These are phyloP conservation scores for Aureobasidium pullulans DNA, from an alignment of 2,329 filamentous ascomycete species.

Conservation along the genomic window DNA sequence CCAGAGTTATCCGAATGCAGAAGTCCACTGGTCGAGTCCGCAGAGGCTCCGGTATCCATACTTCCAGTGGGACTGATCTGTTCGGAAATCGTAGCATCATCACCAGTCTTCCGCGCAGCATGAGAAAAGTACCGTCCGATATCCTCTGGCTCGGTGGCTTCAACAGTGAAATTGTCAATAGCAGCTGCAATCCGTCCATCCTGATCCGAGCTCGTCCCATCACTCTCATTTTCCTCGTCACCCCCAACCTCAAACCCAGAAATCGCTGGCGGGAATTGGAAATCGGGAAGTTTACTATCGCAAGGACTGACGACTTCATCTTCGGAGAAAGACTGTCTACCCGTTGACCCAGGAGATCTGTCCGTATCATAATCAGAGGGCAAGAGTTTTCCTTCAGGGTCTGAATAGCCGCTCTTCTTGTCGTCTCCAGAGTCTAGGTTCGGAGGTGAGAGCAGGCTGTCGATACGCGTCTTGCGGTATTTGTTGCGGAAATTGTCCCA, in stretches of 20 bases:
- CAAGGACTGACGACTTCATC: background rate
- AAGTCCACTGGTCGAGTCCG: background rate
- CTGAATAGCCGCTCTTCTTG: background rate
- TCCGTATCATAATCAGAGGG: background rate
- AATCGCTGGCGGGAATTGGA: background rate
- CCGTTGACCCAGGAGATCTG: background rate
- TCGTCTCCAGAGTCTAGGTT: background rate
- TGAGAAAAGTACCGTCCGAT: background rate
- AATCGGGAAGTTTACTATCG: background rate
- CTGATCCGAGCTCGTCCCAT: background rate
- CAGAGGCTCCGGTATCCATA: background rate
- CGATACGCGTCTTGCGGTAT: background rate
- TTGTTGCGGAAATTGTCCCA: background rate
- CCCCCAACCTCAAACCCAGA: background rate
- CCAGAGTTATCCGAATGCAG: background rate
- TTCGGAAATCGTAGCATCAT: background rate
- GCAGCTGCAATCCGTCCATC: background rate
- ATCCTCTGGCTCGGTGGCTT: background rate
- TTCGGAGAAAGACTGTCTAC: too few relatives aligned
- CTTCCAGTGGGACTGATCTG: background rate
- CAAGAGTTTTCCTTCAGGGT: background rate
- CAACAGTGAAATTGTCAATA: background rate
- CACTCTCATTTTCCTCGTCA: background rate
- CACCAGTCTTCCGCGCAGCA: too few relatives aligned
- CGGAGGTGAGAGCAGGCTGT: conserved; percentile 8